Base-by-base conservation (phyloP, 2,329 filamentous ascomycete genomes). In the Epichloe baconii region DNA sequence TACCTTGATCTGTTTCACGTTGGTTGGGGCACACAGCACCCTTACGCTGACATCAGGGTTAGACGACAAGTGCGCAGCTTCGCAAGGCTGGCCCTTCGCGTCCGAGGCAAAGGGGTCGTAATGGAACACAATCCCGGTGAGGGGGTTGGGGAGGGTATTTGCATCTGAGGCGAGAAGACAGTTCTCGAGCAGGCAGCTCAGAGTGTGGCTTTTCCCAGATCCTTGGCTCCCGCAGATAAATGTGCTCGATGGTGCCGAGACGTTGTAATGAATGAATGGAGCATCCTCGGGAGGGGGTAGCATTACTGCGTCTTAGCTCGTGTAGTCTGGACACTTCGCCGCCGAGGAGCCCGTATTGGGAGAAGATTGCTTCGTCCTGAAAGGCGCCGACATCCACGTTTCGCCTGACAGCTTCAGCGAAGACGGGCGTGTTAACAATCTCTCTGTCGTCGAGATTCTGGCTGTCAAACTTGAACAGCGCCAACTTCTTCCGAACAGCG, bases 201-300 rank as follows among this genome's bases (percentile, higher is more conserved):
- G 66, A 0, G 77, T 80, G 53, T 84, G 79, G 44, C 77, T 80
- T 59, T 84, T 84, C 0, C 81, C 81, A 0, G 76, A 80, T 1
- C 80, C 80, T 53, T 84, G 80, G 19, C 76, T 78, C 1, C 80
- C 80, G 50, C 80, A 84, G 35, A 84, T 78, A 62, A 84, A 84
- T 4, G 72, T 68, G 15, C 79, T 82, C 0, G 75, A 79, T 0
- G 80, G 81, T 0, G 67, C 63, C 0, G 71, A 57, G 2, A 75
- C 65, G 48, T 77, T 76, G 60, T 72, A 70, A 42, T 71, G 73
- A 0, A 75, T 48, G 0, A 72, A 60, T 0, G 59, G 58, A 23
- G 64, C 62, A 1, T 43, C 51, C 42, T 8, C 47, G 3, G n/a
- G 4, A 12, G 11, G 31, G 2, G 6, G n/a, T 5, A 3, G 10